Conservation (phyloP, 1,139 yeast species). For the Candida sp. region DNA sequence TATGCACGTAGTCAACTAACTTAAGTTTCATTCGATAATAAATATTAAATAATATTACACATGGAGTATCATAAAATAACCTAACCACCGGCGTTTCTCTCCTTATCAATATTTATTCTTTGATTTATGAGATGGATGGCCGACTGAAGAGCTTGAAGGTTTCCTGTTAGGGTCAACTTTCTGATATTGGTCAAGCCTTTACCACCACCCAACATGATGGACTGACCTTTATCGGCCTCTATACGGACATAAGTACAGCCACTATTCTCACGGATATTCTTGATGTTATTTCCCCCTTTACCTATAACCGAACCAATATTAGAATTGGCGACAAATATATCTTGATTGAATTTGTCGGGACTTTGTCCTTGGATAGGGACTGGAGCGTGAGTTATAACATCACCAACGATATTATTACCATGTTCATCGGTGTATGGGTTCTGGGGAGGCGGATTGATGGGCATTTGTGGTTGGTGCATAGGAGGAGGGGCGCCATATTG, state of each 20-base stretch:
- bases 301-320: conserved; percentile 87
- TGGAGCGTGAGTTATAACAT: conserved; percentile 41
- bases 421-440: conserved; percentile 43
- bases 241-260: conserved; percentile 74
- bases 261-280: conserved; percentile 71
- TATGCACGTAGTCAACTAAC: too few relatives aligned
- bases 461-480: conserved; percentile 10
- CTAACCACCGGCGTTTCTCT: conserved; percentile 26
- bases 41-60: too few relatives aligned
- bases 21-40: too few relatives aligned
- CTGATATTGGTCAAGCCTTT: conserved; percentile 57
- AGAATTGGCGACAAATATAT: conserved; percentile 70
- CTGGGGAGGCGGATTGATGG: conserved; percentile 23
- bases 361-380: conserved; percentile 26
- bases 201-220: conserved; percentile 53
- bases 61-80: not conserved
- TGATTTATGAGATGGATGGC: conserved; percentile 79
- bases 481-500: conserved; percentile 21
- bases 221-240: conserved; percentile 48
- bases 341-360: conserved; percentile 58
- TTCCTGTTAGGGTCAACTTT: conserved; percentile 68
- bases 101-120: conserved; percentile 64
- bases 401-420: conserved; percentile 44
- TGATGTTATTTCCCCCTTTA: conserved; percentile 79
- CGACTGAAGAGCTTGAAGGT: conserved; percentile 65